A percentile compares a stretch with the other conserved stretches of the same genome.
Evolutionary conservation across 164 flowering plant genomes (phyloP).

Genomic region (Taxillus chinensis): DNA sequence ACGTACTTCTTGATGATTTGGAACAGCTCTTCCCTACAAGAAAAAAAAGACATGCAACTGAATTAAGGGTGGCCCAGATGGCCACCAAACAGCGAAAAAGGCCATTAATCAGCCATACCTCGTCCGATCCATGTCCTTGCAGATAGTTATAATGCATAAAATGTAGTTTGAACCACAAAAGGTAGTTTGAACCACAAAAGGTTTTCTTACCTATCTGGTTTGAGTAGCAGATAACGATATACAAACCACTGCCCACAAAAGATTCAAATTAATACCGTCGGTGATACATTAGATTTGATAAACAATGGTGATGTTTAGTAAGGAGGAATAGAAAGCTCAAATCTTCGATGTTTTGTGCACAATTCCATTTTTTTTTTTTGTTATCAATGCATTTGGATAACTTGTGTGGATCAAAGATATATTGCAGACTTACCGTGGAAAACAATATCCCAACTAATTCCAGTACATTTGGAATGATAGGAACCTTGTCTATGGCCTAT

Average conservation of each 20-base stretch:
- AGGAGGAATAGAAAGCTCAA: neutral
- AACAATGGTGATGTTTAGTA: neutral
- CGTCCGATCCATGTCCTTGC: too few relatives aligned
- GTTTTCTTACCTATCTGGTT: slow-evolving; percentile 63
- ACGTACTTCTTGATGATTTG: slow-evolving; percentile 39
- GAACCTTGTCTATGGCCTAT: slow-evolving; percentile 82
- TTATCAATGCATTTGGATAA: too few relatives aligned
- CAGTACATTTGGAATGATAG: slow-evolving; percentile 51
- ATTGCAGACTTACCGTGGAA: slow-evolving; percentile 48
- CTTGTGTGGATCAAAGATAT: too few relatives aligned
- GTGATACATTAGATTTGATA: neutral
- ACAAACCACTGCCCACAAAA: slow-evolving; percentile 65
- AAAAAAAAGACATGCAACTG: neutral
- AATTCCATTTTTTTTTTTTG: neutral
- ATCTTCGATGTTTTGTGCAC: neutral
- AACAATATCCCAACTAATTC: slow-evolving; percentile 72
- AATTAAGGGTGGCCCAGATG: too few relatives aligned
- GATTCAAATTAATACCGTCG: slow-evolving; percentile 3
- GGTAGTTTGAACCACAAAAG: neutral
- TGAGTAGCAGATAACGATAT: slow-evolving; percentile 83
- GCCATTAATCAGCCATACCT: too few relatives aligned
- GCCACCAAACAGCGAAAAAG: too few relatives aligned
- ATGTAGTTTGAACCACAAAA: neutral
- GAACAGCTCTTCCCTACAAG: slow-evolving; percentile 61
- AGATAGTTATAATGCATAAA: neutral